Base-by-base conservation (phyloP, 352 stramenopile genomes). In the Pythium volutum region DNA sequence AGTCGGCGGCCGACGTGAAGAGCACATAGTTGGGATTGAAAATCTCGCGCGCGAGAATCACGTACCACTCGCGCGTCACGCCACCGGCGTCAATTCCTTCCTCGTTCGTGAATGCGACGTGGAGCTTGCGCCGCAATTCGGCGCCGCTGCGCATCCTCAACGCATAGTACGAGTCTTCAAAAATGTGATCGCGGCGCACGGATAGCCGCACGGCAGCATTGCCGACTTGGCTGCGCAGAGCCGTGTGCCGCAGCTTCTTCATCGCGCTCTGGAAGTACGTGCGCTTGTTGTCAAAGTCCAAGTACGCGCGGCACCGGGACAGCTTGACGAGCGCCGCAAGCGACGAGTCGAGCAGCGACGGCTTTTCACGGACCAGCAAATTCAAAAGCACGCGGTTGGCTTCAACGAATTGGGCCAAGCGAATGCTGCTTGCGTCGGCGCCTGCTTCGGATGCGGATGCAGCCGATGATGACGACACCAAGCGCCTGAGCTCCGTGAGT, bases 21-120 rank as follows among this genome's bases (percentile, higher is more conserved):
- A 99, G 75, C 55, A 97, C 97, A 76, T 99, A 99, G 73, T 99
- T 99, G 48, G 97, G 96, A 75, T 99, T 99, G 79, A 99, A 99
- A 67, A 99, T 99, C 74, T 99, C 97, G 64, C 98, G 98, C 4
- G 97, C 96, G 29, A 99, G 74, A 73, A 99, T 99, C 64, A 95
- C 96, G 75, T 99, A 98, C 80, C 98, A 99, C 81, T 99, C 98
- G 46, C 97, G 81, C 31, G 97, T 99, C 14, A 99, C 81, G 23
- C 98, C 98, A 60, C 98, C 98, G 0, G 98, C 98, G 73, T 99
- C 98, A 73, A 99, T 98, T 25, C 97, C 98, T 73, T 99, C 94
- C 81, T 99, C 97, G 38, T 96, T 88, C 2, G 84, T 90, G 69
- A 99, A 99, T 10, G 96, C 98, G 55, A 99, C 98, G 66, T 99